Evolutionary conservation across 1,284 basidiomycete genomes (phyloP).

Genomic region (Ustilago curta): DNA sequence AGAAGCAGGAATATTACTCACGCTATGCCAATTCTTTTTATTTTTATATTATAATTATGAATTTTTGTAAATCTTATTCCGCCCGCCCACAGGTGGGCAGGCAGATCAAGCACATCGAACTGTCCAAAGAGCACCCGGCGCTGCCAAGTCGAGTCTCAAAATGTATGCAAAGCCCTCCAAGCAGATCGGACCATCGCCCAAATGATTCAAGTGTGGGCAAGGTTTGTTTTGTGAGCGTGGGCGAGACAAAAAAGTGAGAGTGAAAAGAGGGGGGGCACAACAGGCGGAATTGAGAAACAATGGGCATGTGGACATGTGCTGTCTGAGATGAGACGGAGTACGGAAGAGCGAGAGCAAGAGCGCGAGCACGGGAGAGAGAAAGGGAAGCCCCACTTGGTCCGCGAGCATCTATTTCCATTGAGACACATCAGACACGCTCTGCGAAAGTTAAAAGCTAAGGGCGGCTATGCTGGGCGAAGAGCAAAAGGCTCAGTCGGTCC

Average conservation of each 20-base stretch:
- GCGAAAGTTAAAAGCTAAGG: not conserved
- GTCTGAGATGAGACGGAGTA: not conserved
- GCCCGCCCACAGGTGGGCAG: too few species aligned
- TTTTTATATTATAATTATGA: too few species aligned
- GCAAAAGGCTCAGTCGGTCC: not conserved
- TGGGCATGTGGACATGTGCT: constrained; percentile 3
- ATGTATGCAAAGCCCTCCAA: too few species aligned
- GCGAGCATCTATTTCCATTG: not conserved
- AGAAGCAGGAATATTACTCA: constrained; percentile 4
- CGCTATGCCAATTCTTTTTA: too few species aligned
- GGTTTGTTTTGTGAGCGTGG: constrained; percentile 5
- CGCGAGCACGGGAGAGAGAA: not conserved
- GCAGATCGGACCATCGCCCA: too few species aligned
- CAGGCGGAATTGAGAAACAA: not conserved
- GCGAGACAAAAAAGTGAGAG: constrained; percentile 5
- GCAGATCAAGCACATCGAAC: too few species aligned
- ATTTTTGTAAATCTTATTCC: too few species aligned
- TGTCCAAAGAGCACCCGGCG: too few species aligned
- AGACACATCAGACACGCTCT: not conserved
- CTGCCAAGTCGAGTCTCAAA: too few species aligned
- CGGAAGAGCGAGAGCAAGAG: not conserved
- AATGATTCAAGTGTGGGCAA: not conserved
- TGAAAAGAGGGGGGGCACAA: not conserved
- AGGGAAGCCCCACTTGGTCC: not conserved
- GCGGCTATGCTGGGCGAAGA: constrained; percentile 5